A percentile compares a stretch with the other conserved stretches of the same genome.
These are phyloP conservation scores for Neurospora hispaniola DNA, from an alignment of 495 filamentous ascomycete genomes.

Conservation along the genomic window DNA sequence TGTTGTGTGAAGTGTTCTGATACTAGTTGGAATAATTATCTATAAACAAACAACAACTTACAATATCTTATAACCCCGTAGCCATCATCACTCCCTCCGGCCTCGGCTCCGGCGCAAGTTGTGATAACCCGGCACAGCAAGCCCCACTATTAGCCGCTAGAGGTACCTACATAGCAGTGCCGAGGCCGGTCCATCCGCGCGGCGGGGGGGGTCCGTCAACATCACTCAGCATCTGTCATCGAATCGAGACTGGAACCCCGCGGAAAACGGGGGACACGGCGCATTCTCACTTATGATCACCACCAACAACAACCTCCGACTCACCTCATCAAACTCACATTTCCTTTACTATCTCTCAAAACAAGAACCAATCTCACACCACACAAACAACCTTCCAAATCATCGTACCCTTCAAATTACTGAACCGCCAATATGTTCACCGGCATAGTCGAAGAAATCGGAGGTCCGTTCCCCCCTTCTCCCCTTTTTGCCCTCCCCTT, in stretches of 20 bases:
- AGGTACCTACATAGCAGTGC: background rate
- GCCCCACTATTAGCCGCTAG: background rate
- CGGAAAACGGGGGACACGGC: background rate
- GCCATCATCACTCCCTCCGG: background rate
- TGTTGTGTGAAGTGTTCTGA: too few relatives aligned
- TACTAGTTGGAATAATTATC: too few relatives aligned
- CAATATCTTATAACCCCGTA: background rate
- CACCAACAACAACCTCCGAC: background rate
- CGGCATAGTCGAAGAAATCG: conserved; percentile 89
- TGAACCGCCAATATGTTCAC: conserved; percentile 73
- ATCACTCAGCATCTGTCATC: background rate
- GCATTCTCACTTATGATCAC: background rate
- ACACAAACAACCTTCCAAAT: background rate
- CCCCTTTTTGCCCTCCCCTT: conserved; percentile 1
- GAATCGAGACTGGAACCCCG: background rate
- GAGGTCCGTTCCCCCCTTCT: conserved; percentile 49
- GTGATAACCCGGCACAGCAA: background rate
- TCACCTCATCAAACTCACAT: background rate
- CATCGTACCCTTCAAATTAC: background rate
- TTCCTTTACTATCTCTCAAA: too few relatives aligned
- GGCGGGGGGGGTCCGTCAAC: background rate
- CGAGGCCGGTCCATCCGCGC: background rate
- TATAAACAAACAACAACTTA: too few relatives aligned
- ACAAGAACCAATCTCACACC: too few relatives aligned
- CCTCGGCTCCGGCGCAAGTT: background rate